Percentiles rank a stretch among this genome's conserved stretches.
These are phyloP conservation scores for Vigna angularis DNA, from an alignment of 306 rosid genomes.

Conservation along the genomic window DNA sequence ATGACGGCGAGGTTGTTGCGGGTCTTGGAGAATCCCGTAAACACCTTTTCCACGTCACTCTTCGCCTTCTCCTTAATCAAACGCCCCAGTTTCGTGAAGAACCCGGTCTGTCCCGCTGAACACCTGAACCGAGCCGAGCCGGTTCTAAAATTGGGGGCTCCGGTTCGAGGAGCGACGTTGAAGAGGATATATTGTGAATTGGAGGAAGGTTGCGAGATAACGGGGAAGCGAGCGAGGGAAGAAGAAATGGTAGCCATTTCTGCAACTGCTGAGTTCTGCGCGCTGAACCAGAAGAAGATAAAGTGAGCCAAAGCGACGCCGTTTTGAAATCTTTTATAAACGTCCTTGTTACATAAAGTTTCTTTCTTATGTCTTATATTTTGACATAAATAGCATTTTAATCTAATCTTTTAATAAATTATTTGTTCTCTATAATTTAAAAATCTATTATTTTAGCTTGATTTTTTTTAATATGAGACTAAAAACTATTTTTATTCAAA, in stretches of 20 bases:
- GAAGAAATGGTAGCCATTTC: constrained; percentile 64
- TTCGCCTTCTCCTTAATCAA: constrained; percentile 90
- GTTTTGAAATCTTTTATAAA: not conserved
- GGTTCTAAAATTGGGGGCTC: constrained; percentile 21
- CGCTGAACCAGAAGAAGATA: constrained; percentile 43
- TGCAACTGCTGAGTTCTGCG: not conserved
- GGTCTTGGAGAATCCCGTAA: constrained; percentile 91
- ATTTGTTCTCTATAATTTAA: too few relatives aligned
- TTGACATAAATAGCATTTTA: too few relatives aligned
- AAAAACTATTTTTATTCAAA: too few relatives aligned
- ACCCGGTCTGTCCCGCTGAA: constrained; percentile 77
- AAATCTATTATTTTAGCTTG: too few relatives aligned
- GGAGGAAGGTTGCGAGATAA: constrained; percentile 47
- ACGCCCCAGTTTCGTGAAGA: constrained; percentile 82
- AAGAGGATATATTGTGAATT: constrained; percentile 38
- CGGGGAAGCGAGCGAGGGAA: constrained; percentile 51
- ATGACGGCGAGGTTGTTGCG: constrained; percentile 86
- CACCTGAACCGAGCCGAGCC: constrained; percentile 61
- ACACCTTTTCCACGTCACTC: constrained; percentile 87
- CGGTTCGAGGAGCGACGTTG: constrained; percentile 20
- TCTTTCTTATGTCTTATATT: too few relatives aligned
- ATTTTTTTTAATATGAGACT: too few relatives aligned
- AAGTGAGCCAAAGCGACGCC: constrained; percentile 12
- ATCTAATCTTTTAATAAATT: too few relatives aligned
- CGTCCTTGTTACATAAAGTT: not conserved